A percentile compares a stretch with the other conserved stretches of the same genome.
phyloP scores from a whole-genome alignment of 2,329 filamentous ascomycete species.

The Albophoma yamanashiensis region DNA sequence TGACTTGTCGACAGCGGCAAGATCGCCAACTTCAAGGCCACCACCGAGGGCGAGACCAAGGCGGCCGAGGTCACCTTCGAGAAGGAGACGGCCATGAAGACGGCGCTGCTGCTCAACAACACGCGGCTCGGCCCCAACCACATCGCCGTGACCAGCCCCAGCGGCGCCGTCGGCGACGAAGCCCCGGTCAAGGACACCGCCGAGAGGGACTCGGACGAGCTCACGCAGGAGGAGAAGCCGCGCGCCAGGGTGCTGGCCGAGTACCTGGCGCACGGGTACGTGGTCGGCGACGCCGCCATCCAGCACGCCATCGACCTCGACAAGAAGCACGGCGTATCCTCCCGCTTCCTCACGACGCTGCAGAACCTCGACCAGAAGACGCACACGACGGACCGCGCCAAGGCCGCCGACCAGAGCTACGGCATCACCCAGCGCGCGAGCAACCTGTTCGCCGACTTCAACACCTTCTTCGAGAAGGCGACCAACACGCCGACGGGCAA shows the following conservation, averaged over 20 bases:
- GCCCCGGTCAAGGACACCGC: conserved; percentile 41
- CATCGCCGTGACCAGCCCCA: conserved; percentile 61
- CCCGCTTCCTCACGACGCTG: conserved; percentile 68
- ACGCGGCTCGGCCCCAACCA: conserved; percentile 84
- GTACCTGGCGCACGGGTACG: conserved; percentile 92
- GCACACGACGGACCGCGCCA: conserved; percentile 79
- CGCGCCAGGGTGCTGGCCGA: conserved; percentile 88
- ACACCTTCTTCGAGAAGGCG: conserved; percentile 93
- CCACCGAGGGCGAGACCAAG: conserved; percentile 57
- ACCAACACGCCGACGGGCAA: conserved; percentile 77
- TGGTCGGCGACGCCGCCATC: conserved; percentile 63
- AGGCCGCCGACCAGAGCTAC: conserved; percentile 75
- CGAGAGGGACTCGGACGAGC: conserved; percentile 53
- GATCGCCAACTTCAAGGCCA: conserved; percentile 74
- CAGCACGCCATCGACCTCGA: conserved; percentile 81
- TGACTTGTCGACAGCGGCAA: conserved; percentile 72
- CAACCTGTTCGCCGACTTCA: conserved; percentile 52
- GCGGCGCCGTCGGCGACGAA: conserved; percentile 56
- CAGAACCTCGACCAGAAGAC: conserved; percentile 72
- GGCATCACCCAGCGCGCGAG: conserved; percentile 66
- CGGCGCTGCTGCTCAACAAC: conserved; percentile 91
- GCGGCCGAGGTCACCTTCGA: conserved; percentile 91
- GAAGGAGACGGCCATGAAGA: conserved; percentile 94
- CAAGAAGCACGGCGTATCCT: conserved; percentile 76
- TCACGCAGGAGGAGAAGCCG: conserved; percentile 95